Evolutionary conservation across 352 stramenopile genomes (phyloP).

Genomic region (Globisporangium nunn): DNA sequence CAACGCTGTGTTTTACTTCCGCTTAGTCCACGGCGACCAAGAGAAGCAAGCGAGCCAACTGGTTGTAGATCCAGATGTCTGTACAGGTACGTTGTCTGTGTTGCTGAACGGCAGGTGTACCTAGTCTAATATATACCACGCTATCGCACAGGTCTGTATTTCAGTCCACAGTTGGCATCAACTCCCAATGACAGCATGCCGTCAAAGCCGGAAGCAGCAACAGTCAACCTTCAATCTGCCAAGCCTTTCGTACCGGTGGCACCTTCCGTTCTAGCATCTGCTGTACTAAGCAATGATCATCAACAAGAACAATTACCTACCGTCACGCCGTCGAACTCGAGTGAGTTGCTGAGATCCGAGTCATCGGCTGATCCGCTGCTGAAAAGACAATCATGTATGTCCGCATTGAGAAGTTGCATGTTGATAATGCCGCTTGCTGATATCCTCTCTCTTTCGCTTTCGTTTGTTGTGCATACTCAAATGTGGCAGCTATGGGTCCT

Average conservation of each 20-base stretch:
- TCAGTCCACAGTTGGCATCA: neutral
- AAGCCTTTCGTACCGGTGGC: neutral
- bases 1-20: constrained; percentile 24
- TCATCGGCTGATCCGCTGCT: neutral
- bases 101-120: neutral
- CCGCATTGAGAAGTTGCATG: neutral
- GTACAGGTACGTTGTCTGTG: constrained; percentile 16
- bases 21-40: constrained; percentile 23
- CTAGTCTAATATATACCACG: neutral
- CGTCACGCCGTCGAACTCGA: constrained; percentile 2
- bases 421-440: neutral
- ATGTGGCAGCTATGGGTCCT: neutral
- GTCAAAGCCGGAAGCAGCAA: neutral
- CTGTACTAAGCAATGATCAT: neutral
- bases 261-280: neutral
- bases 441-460: neutral
- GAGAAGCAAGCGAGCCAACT: constrained; percentile 21
- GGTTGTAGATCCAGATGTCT: constrained; percentile 25
- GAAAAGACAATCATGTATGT: constrained; percentile 4
- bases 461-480: neutral
- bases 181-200: neutral
- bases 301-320: neutral
- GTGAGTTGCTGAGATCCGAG: neutral
- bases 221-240: neutral
- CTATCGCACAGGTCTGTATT: constrained; percentile 4